Conservation (phyloP, 345 rosid species). For the Capsella bursapastoris region DNA sequence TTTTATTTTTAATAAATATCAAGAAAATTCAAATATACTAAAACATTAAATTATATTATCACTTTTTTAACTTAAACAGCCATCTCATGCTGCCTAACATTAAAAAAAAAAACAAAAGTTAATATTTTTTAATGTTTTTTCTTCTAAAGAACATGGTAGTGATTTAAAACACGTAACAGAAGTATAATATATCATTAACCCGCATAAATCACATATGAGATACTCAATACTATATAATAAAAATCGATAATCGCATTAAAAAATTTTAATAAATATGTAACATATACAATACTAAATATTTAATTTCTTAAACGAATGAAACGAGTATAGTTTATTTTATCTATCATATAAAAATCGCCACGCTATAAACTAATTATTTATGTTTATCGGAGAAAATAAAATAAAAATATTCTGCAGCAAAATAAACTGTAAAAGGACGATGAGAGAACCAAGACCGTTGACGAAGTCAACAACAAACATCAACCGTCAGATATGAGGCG, state of each 20-base stretch:
- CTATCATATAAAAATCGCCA: neutral
- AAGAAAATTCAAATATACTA: too few relatives aligned
- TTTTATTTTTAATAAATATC: too few relatives aligned
- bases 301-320: neutral
- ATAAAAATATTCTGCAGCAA: neutral
- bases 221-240: neutral
- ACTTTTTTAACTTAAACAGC: too few relatives aligned
- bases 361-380: neutral
- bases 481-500: slow-evolving; percentile 57
- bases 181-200: neutral
- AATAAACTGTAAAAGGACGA: slow-evolving; percentile 17
- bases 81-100: too few relatives aligned
- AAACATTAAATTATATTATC: too few relatives aligned
- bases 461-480: slow-evolving; percentile 17
- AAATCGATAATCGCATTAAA: neutral
- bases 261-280: neutral
- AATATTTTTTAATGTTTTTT: too few relatives aligned
- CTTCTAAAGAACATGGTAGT: too few relatives aligned
- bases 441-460: slow-evolving; percentile 43
- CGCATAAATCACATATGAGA: slow-evolving; percentile 9
- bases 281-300: neutral
- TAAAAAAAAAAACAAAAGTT: too few relatives aligned
- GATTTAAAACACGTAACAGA: too few relatives aligned
- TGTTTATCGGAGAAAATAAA: neutral
- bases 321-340: neutral